A percentile compares a stretch with the other conserved stretches of the same genome.
These are phyloP conservation scores for Ananas comosus DNA, from an alignment of 176 grass and related monocot genomes.

Conservation along the genomic window DNA sequence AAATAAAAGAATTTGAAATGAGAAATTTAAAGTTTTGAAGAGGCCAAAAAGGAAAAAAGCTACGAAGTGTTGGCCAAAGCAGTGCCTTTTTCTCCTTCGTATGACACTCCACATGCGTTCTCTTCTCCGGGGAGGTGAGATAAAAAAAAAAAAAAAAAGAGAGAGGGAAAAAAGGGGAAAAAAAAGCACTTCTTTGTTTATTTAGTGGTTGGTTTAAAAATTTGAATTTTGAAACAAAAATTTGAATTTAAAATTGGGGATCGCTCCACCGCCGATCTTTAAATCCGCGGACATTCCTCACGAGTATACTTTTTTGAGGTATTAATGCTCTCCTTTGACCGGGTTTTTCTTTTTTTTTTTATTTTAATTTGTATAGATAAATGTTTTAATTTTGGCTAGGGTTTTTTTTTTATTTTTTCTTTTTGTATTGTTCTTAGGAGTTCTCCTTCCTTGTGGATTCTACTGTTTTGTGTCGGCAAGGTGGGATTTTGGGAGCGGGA, in stretches of 20 bases:
- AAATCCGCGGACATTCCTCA: slow-evolving; percentile 31
- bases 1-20: not conserved
- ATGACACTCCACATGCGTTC: slow-evolving; percentile 22
- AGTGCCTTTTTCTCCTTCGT: slow-evolving; percentile 5
- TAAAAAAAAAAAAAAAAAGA: not conserved
- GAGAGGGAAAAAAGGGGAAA: not conserved
- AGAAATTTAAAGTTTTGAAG: no score
- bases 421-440: slow-evolving; percentile 7
- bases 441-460: slow-evolving; percentile 17
- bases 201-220: no score
- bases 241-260: slow-evolving; percentile 3
- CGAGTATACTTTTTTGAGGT: slow-evolving; percentile 31
- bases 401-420: slow-evolving; percentile 25
- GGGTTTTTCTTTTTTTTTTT: slow-evolving; percentile 6
- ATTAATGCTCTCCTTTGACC: slow-evolving; percentile 37
- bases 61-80: slow-evolving; percentile 11
- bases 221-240: not conserved
- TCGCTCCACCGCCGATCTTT: slow-evolving; percentile 20
- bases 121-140: slow-evolving; percentile 7
- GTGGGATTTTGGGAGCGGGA: slow-evolving; percentile 32
- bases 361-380: slow-evolving; percentile 2
- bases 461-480: slow-evolving; percentile 1
- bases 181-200: no score
- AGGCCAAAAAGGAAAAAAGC: slow-evolving; percentile 2
- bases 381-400: not conserved